Conservation (phyloP, 2,329 filamentous ascomycete genomes). For the Acephala macrosclerotiorum region DNA sequence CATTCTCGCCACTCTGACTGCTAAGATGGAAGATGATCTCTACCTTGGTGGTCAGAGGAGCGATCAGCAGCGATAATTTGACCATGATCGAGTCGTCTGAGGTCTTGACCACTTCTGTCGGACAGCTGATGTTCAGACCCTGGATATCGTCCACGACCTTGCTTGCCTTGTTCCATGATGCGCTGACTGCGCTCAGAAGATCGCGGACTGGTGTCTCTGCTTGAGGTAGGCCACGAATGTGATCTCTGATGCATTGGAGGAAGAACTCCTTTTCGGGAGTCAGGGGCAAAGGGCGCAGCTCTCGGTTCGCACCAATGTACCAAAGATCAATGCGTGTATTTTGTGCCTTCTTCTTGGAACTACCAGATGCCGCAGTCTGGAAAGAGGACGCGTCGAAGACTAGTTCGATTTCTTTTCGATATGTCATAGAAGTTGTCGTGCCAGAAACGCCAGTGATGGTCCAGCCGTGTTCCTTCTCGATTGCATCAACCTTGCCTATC, state of each 20-base stretch:
- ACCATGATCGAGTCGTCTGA: slow-evolving; percentile 71
- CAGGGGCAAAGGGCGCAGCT: slow-evolving; percentile 60
- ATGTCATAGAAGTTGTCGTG: slow-evolving; percentile 75
- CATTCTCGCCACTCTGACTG: slow-evolving; percentile 53
- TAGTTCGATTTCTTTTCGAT: slow-evolving; percentile 75
- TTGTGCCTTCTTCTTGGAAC: slow-evolving; percentile 28
- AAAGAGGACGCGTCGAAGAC: slow-evolving; percentile 74
- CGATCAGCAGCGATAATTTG: slow-evolving; percentile 67
- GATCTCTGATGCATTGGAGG: slow-evolving; percentile 73
- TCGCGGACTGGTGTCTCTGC: slow-evolving; percentile 61
- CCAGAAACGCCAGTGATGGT: slow-evolving; percentile 69
- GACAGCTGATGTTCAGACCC: slow-evolving; percentile 67
- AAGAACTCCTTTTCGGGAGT: slow-evolving; percentile 78
- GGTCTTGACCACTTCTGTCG: slow-evolving; percentile 68
- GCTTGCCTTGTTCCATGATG: slow-evolving; percentile 71
- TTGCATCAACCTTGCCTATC: slow-evolving; percentile 66
- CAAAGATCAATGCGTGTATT: slow-evolving; percentile 71
- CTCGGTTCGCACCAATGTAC: slow-evolving; percentile 69
- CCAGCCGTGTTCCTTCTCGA: slow-evolving; percentile 77
- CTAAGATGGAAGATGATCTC: slow-evolving; percentile 65
- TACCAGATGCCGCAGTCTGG: slow-evolving; percentile 42
- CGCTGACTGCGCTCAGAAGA: slow-evolving; percentile 66
- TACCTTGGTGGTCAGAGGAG: slow-evolving; percentile 72
- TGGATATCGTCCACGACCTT: slow-evolving; percentile 66
- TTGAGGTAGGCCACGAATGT: slow-evolving; percentile 68